Evolutionary conservation across 306 rosid genomes (phyloP).

Genomic region (Fragaria ananassa): DNA sequence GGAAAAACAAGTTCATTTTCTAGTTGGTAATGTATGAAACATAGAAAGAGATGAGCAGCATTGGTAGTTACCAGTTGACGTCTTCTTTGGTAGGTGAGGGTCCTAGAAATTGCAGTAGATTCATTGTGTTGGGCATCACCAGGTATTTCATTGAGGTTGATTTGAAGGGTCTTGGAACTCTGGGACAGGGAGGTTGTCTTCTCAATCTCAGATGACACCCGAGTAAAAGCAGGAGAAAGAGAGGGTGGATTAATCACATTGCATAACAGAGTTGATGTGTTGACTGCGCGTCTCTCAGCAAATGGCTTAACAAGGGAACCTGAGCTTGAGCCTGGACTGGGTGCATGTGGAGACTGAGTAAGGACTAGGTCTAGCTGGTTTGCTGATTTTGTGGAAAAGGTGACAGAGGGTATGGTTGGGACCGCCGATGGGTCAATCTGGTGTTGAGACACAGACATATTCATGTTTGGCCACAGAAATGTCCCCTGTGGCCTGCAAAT

Average conservation of each 20-base stretch:
- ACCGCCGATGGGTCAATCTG: conserved; percentile 36
- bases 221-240: neutral
- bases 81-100: conserved; percentile 31
- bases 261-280: conserved; percentile 36
- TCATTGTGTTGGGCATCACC: conserved; percentile 27
- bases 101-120: conserved; percentile 15
- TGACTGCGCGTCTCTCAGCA: conserved; percentile 61
- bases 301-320: conserved; percentile 68
- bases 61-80: conserved; percentile 2
- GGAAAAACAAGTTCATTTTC: neutral
- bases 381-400: conserved; percentile 40
- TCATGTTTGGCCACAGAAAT: conserved; percentile 67
- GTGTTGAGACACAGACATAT: conserved; percentile 25
- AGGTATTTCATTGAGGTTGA: conserved; percentile 65
- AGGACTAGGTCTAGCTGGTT: conserved; percentile 21
- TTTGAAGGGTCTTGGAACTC: conserved; percentile 20
- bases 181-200: conserved; percentile 24
- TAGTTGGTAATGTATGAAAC: neutral
- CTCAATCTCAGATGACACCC: neutral
- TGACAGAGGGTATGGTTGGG: conserved; percentile 62
- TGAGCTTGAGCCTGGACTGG: conserved; percentile 22
- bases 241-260: conserved; percentile 37
- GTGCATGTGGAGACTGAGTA: neutral
- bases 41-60: neutral
- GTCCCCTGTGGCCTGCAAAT: conserved; percentile 72